Percentiles rank a stretch among this genome's conserved stretches.
Evolutionary conservation across 805 yeast genomes (phyloP).

Genomic region (Zygosaccharomyces bailii): DNA sequence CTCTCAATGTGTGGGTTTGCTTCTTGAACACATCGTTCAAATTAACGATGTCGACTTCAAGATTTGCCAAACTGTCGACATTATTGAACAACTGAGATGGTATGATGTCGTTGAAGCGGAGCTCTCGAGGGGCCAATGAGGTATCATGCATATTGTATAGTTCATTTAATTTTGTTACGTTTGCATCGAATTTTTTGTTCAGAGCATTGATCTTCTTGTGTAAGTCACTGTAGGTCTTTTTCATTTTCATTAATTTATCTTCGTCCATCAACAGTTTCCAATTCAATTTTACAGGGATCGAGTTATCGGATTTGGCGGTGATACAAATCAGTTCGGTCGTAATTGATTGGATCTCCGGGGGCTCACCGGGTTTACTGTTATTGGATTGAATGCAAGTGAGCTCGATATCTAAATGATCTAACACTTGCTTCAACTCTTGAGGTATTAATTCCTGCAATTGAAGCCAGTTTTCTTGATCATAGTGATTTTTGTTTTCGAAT

Average conservation of each 20-base stretch:
- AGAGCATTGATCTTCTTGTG: slow-evolving; percentile 14
- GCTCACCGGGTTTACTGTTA: slow-evolving; percentile 28
- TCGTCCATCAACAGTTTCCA: slow-evolving; percentile 30
- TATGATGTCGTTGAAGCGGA: slow-evolving; percentile 32
- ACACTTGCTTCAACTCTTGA: slow-evolving; percentile 28
- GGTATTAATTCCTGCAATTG: slow-evolving; percentile 29
- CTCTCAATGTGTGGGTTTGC: slow-evolving; percentile 27
- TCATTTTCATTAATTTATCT: slow-evolving; percentile 25
- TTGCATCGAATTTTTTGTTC: slow-evolving; percentile 24
- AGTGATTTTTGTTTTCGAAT: slow-evolving; percentile 33
- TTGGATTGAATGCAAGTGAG: slow-evolving; percentile 36
- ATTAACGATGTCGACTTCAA: slow-evolving; percentile 20
- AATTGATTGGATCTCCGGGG: slow-evolving; percentile 34
- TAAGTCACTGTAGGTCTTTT: slow-evolving; percentile 23
- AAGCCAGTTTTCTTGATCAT: slow-evolving; percentile 38
- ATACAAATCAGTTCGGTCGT: slow-evolving; percentile 35
- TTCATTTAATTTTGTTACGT: slow-evolving; percentile 23
- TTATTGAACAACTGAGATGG: slow-evolving; percentile 30
- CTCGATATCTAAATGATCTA: slow-evolving; percentile 31
- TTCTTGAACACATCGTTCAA: slow-evolving; percentile 31
- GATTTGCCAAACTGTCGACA: slow-evolving; percentile 32
- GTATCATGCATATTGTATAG: slow-evolving; percentile 27
- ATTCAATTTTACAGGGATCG: slow-evolving; percentile 44
- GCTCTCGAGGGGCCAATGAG: slow-evolving; percentile 18
- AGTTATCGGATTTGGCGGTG: slow-evolving; percentile 35